Evolutionary conservation across 805 yeast genomes (phyloP), one percentile per base, ranked within the genome.

Genomic region (Candida awuae): DNA sequence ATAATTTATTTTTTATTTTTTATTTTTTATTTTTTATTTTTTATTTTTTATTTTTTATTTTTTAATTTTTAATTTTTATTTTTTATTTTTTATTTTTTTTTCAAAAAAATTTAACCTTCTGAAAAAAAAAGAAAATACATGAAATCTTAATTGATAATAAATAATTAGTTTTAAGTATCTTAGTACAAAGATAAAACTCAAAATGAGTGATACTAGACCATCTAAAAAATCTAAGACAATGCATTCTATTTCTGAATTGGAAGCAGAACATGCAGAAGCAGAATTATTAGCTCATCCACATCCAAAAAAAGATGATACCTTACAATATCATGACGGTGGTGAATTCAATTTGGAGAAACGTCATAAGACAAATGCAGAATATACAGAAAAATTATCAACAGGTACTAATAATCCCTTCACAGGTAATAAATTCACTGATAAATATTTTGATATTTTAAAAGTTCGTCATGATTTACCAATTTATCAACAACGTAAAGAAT

Each of bases 401-500:
- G 83, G 77, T 1, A 59, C 65, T 0, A 48, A 48, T 20, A 92
- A 90, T 55, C 92, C 95, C 6, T 90, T 92, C 65, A 84, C 87
- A 1, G 94, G 92, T 10, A 49, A 61, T 9, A 48, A 56, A 15
- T 79, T 82, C 51, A 59, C 82, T 6, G 63, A 75, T 38, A 75
- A 77, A 53, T 92, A 92, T 61, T 72, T 77, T 50, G 84, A 77
- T 45, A 92, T 92, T 44, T 67, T 92, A 44, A 77, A 75, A 51
- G 73, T 70, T 19, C 76, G 98, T 63, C 74, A 94, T 49, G 83
- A 84, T 45, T 70, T 92, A 45, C 98, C 98, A 2, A 97, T 92
- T 16, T 95, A 90, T 62, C 77, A 87, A 21, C 96, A 92, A 63
- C 73, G 97, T 58, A 82, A 77, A 38, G 95, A 90, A 62, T 92